Evolutionary conservation across 78 protist genomes (phyloP).

Genomic region (Speleostelium caveatum): DNA sequence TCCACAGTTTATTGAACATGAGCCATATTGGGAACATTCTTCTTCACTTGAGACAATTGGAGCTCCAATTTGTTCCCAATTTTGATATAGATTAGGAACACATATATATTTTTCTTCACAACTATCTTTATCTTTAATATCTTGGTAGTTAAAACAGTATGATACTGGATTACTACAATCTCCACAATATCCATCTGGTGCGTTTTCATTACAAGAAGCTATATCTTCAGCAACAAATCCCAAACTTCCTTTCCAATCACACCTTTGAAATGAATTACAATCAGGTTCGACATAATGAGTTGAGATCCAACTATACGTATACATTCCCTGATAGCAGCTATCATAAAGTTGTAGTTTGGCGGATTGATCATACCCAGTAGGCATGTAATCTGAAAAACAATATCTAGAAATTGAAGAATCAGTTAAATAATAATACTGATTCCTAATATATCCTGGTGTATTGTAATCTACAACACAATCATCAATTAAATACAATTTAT

Average conservation of each 20-base stretch:
- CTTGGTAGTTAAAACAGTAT: background rate
- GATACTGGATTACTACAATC: conserved; percentile 33
- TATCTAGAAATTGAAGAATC: background rate
- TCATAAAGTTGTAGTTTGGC: conserved; percentile 8
- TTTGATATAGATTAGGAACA: background rate
- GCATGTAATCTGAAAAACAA: conserved; percentile 14
- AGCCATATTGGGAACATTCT: conserved; percentile 10
- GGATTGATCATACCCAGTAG: conserved; percentile 23
- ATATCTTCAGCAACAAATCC: background rate
- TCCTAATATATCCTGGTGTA: background rate
- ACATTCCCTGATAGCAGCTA: conserved; percentile 3
- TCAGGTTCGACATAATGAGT: background rate
- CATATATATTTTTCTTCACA: conserved; percentile 25
- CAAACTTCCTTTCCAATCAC: conserved; percentile 37
- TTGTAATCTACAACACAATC: background rate
- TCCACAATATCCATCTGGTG: conserved; percentile 35
- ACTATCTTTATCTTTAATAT: background rate
- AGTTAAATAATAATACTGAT: background rate
- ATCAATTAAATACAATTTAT: background rate
- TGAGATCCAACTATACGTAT: background rate
- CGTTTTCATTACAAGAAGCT: background rate
- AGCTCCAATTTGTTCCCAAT: too few species aligned
- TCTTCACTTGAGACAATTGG: background rate
- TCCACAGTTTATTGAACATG: conserved; percentile 37
- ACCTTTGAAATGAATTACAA: background rate